A percentile compares a stretch with the other conserved stretches of the same genome.
phyloP scores from a whole-genome alignment of 2,329 filamentous ascomycete genomes.

The Epichloe uncinata region DNA sequence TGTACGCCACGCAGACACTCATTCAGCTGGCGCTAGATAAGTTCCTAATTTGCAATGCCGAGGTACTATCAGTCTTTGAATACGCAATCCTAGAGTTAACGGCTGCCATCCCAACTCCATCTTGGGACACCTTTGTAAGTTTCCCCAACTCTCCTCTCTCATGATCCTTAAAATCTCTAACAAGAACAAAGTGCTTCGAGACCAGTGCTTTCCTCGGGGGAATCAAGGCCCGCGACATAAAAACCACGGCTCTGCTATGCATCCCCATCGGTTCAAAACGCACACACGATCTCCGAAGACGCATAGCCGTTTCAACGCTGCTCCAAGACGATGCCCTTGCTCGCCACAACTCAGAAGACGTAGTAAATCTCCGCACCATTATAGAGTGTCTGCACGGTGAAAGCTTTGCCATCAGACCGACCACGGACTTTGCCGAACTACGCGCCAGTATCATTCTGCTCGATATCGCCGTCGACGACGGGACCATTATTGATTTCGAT shows the following conservation, averaged over 20 bases:
- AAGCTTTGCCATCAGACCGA: slow-evolving; percentile 37
- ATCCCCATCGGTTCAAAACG: slow-evolving; percentile 39
- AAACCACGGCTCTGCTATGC: slow-evolving; percentile 42
- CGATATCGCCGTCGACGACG: slow-evolving; percentile 62
- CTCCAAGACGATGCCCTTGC: slow-evolving; percentile 35
- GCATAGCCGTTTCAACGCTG: slow-evolving; percentile 52
- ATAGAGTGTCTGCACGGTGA: slow-evolving; percentile 31
- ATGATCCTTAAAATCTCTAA: not conserved
- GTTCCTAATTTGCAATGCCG: slow-evolving; percentile 30
- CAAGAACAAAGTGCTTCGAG: slow-evolving; percentile 31
- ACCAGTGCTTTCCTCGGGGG: slow-evolving; percentile 33
- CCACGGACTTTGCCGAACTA: slow-evolving; percentile 57
- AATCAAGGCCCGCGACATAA: slow-evolving; percentile 35
- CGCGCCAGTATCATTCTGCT: slow-evolving; percentile 53
- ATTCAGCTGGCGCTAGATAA: slow-evolving; percentile 43
- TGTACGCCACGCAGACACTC: slow-evolving; percentile 32
- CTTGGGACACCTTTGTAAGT: slow-evolving; percentile 32
- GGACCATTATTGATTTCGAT: slow-evolving; percentile 16
- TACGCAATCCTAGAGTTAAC: slow-evolving; percentile 30
- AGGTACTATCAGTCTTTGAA: slow-evolving; percentile 27
- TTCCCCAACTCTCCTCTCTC: not conserved
- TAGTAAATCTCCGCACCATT: slow-evolving; percentile 29
- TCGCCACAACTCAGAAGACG: slow-evolving; percentile 25
- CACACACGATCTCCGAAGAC: slow-evolving; percentile 47
- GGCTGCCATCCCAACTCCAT: slow-evolving; percentile 22